phyloP scores from a whole-genome alignment of 2,329 filamentous ascomycete genomes.

The Xylaria hypoxylon region DNA sequence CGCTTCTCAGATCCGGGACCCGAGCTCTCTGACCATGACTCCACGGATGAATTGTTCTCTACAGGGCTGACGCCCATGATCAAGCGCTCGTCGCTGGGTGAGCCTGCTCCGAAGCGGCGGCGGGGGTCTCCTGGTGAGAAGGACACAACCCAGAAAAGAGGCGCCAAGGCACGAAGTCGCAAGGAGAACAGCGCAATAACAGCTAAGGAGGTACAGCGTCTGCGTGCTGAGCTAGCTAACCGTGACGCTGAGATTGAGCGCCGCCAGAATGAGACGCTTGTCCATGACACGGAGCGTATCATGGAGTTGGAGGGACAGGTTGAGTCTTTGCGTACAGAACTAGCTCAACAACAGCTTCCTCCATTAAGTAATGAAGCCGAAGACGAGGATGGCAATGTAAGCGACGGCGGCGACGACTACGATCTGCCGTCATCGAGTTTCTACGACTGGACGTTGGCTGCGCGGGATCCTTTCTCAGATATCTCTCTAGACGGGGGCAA shows the following conservation, averaged over 20 bases:
- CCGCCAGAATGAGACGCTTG: slow-evolving; percentile 60
- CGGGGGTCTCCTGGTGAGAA: slow-evolving; percentile 62
- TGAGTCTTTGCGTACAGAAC: slow-evolving; percentile 48
- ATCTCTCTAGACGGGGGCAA: slow-evolving; percentile 57
- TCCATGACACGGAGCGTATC: slow-evolving; percentile 59
- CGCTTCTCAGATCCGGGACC: slow-evolving; percentile 70
- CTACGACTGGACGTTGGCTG: slow-evolving; percentile 65
- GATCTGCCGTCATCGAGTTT: slow-evolving; percentile 35
- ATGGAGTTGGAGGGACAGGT: slow-evolving; percentile 54
- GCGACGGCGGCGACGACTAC: neutral
- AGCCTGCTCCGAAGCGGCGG: slow-evolving; percentile 54
- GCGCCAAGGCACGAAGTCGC: slow-evolving; percentile 57
- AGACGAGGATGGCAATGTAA: slow-evolving; percentile 21
- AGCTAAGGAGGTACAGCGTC: slow-evolving; percentile 60
- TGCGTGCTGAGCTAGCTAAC: slow-evolving; percentile 61
- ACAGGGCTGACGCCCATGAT: slow-evolving; percentile 71
- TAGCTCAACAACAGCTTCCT: slow-evolving; percentile 41
- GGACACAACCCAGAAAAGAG: slow-evolving; percentile 57
- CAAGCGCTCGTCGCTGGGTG: slow-evolving; percentile 60
- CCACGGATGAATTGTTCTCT: slow-evolving; percentile 46
- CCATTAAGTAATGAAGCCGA: neutral
- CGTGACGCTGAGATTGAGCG: slow-evolving; percentile 66
- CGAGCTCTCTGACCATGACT: slow-evolving; percentile 45
- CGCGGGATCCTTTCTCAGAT: slow-evolving; percentile 60
- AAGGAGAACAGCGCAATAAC: slow-evolving; percentile 45